Percentiles rank a stretch among this genome's conserved stretches.
phyloP scores from a whole-genome alignment of 2,329 filamentous ascomycete genomes.

The Stachybotrys chlorohalonatus region DNA sequence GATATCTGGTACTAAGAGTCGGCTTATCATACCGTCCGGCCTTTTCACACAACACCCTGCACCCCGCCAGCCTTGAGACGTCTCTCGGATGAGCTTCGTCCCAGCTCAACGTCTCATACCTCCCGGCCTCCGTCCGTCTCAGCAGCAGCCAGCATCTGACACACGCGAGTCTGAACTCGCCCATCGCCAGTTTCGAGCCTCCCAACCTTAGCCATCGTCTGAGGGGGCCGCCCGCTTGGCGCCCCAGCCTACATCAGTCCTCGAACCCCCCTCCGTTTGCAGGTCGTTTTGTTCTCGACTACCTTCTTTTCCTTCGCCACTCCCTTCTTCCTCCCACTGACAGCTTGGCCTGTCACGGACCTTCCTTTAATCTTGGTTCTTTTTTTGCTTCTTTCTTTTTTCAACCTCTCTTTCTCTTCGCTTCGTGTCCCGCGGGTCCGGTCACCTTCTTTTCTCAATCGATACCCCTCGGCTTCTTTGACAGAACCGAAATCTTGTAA shows the following conservation, averaged over 20 bases:
- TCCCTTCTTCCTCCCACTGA: slow-evolving; percentile 1
- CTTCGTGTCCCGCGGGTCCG: slow-evolving; percentile 37
- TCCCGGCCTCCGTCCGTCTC: background rate
- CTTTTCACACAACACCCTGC: background rate
- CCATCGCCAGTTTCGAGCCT: background rate
- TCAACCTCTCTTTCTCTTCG: slow-evolving; percentile 28
- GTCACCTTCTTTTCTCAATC: slow-evolving; percentile 33
- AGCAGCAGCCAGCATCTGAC: background rate
- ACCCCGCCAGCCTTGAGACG: background rate
- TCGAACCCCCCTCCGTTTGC: background rate
- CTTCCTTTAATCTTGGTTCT: slow-evolving; percentile 8
- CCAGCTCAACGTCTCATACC: background rate
- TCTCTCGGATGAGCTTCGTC: background rate
- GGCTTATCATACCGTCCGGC: background rate
- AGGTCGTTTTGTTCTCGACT: background rate
- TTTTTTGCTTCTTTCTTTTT: slow-evolving; percentile 30
- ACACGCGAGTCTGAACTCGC: background rate
- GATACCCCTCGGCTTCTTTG: slow-evolving; percentile 13
- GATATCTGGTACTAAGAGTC: background rate
- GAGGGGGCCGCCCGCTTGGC: background rate
- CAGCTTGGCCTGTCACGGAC: slow-evolving; percentile 3
- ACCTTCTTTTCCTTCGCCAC: background rate
- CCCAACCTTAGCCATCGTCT: background rate
- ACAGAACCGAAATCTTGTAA: slow-evolving; percentile 13
- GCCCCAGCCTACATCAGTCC: slow-evolving; percentile 1